Base-by-base conservation (phyloP, 2,329 filamentous ascomycete genomes). In the Colletotrichum sp. region DNA sequence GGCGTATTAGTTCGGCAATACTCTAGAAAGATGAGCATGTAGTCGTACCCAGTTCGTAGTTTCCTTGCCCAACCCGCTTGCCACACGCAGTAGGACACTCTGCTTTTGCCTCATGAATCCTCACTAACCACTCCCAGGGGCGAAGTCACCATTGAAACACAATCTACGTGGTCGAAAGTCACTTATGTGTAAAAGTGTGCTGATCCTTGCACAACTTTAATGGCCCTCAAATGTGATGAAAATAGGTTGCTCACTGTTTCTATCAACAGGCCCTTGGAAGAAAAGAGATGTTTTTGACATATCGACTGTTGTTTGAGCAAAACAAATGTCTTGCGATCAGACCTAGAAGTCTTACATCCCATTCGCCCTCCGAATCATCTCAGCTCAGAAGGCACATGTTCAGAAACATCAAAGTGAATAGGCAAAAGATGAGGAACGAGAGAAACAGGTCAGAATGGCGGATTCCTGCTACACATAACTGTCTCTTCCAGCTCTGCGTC, bases 271-370 rank as follows among this genome's bases (percentile, higher is more conserved):
- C 44, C 6, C 3, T 7, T 24, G 24, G 24, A 24, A 24, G 24
- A 24, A 13, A 18, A 12, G 0, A 48, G 3, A 48, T 13, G 10
- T 48, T 48, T 4, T 12, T 48, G 0, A 48, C 18, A 8, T 2
- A 48, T 22, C 18, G 6, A 22, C 44, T 22, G n/a, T 22, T 48
- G 6, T n/a, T 44, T 44, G 39, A 13, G 44, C 10, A 48, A 48
- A 0, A 0, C n/a, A 8, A 22, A 2, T 22, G 6, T 22, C 44
- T 12, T 22, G 0, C 8, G n/a, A 13, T 22, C n/a, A 22, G n/a
- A 48, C 9, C n/a, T 0, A 3, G 6, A 22, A n/a, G n/a, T 22
- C n/a, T 48, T 0, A 8, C n/a, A 13, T 22, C 10, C 10, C 44
- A n/a, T 22, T 13, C 44, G 44, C 44, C 10, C 1, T 48, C n/a